phyloP scores from a whole-genome alignment of 2,329 filamentous ascomycete species.

The Calonectria pauciramosa region DNA sequence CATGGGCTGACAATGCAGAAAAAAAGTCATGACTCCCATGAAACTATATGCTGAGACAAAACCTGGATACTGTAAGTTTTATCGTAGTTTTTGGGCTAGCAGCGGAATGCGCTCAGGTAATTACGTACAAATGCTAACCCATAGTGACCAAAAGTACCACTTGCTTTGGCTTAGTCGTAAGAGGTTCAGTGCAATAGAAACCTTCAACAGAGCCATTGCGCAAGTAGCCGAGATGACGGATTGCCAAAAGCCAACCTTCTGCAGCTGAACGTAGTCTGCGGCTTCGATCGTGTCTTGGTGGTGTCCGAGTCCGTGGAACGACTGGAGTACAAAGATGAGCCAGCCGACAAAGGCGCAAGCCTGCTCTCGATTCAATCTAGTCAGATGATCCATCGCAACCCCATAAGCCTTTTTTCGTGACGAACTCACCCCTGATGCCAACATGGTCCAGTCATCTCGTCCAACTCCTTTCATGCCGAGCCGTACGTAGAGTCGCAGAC shows the following conservation, averaged over 20 bases:
- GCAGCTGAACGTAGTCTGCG: slow-evolving; percentile 14
- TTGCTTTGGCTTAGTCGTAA: slow-evolving; percentile 27
- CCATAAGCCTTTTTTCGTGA: no score
- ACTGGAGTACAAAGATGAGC: slow-evolving; percentile 31
- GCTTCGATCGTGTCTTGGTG: slow-evolving; percentile 22
- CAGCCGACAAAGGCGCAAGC: slow-evolving; percentile 28
- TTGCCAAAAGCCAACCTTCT: slow-evolving; percentile 32
- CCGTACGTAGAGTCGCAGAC: slow-evolving; percentile 29
- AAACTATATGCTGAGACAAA: slow-evolving; percentile 33
- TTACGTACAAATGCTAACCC: slow-evolving; percentile 23
- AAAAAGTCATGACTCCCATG: slow-evolving; percentile 29
- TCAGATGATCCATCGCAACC: not conserved
- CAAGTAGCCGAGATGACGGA: slow-evolving; percentile 29
- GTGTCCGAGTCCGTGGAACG: slow-evolving; percentile 28
- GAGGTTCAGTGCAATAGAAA: slow-evolving; percentile 32
- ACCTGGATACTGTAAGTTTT: not conserved
- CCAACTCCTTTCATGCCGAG: slow-evolving; percentile 25
- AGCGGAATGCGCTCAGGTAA: not conserved
- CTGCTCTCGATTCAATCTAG: not conserved
- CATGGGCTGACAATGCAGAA: slow-evolving; percentile 32
- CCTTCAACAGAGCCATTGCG: slow-evolving; percentile 31
- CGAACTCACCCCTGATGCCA: slow-evolving; percentile 23
- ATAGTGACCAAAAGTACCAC: slow-evolving; percentile 29
- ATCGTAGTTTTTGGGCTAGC: no score
- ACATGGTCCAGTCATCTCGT: slow-evolving; percentile 36